Base-by-base conservation (phyloP, 306 rosid genomes). In the Casuarina equisetifolia region DNA sequence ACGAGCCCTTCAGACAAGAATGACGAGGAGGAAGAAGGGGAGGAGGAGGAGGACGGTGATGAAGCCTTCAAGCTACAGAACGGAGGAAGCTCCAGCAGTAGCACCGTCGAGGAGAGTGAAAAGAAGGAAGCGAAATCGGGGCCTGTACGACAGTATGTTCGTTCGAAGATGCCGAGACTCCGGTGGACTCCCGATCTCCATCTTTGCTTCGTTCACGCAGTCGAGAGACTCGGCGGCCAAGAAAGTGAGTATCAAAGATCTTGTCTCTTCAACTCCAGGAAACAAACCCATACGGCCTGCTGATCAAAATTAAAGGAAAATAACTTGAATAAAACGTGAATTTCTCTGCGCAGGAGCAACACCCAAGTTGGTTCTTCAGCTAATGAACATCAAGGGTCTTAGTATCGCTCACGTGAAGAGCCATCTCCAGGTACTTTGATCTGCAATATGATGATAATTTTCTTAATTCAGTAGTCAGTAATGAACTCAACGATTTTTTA, bases 401-500 rank as follows among this genome's bases (percentile, higher is more conserved):
- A 86, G 78, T 85, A 86, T 86, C 69, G 87, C 89, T 78, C 89
- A 86, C 68, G 87, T 83, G 48, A 83, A 86, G 57, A 86, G 87
- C 77, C 89, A 86, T 78, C 87, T 86, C 57, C 89, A 86, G 78
- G 89, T 83, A 81, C 88, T 72, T 58, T 42, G 49, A 67, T 67
- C 71, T 17, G 17, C 25, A 67, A 67, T 40, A 15, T 66, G 42
- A 20, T 43, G 35, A 7, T 67, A n/a, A 70, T 19, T 48, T 49
- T 6, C 10, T 13, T 46, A 8, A 13, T 59, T 19, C 42, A 20
- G 17, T 32, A 19, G n/a, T 72, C 8, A 2, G 64, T 44, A 4
- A 44, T 55, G 6, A 59, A 35, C 69, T 42, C 9, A 67, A 63
- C 6, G 2, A 67, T 43, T 42, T 72, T 36, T 8, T 64, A 39